Evolutionary conservation across 305 asterid genomes (phyloP).

Genomic region (Fraxinus sp.): DNA sequence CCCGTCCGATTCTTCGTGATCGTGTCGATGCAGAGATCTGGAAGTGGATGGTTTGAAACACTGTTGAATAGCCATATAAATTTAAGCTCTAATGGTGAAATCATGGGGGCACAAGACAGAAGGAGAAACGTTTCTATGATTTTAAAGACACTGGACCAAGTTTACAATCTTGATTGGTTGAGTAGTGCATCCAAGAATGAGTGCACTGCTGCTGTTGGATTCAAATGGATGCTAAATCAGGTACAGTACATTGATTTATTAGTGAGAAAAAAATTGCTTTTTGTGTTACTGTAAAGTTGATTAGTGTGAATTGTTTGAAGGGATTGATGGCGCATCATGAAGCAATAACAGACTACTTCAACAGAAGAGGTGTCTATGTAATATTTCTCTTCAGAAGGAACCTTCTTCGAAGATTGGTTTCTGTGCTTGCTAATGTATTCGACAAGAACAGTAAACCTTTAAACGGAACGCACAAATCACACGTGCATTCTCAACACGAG

Average conservation of each 20-base stretch:
- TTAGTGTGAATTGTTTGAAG: conserved; percentile 33
- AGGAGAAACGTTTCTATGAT: conserved; percentile 54
- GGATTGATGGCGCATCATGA: conserved; percentile 61
- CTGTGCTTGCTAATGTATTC: conserved; percentile 65
- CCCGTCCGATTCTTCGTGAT: conserved; percentile 65
- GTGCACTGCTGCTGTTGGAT: conserved; percentile 80
- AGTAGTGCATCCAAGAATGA: conserved; percentile 81
- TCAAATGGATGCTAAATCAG: conserved; percentile 98
- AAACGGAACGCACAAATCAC: conserved; percentile 87
- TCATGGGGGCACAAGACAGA: conserved; percentile 48
- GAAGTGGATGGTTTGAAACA: conserved; percentile 92
- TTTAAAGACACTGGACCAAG: conserved; percentile 43
- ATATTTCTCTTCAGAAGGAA: conserved; percentile 76
- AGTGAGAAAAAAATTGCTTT: not conserved
- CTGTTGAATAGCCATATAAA: conserved; percentile 67
- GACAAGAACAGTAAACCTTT: conserved; percentile 64
- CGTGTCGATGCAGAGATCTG: conserved; percentile 82
- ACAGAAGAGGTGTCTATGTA: conserved; percentile 53
- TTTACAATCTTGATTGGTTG: conserved; percentile 75
- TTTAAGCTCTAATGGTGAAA: conserved; percentile 81
- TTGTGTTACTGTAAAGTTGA: not conserved
- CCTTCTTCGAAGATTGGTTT: conserved; percentile 65
- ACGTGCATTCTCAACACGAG: conserved; percentile 73
- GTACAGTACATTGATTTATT: conserved; percentile 25
- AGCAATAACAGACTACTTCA: conserved; percentile 61